These are phyloP conservation scores for Hypoxylon lenormandii DNA, from an alignment of 495 filamentous ascomycete species.

Conservation along the genomic window DNA sequence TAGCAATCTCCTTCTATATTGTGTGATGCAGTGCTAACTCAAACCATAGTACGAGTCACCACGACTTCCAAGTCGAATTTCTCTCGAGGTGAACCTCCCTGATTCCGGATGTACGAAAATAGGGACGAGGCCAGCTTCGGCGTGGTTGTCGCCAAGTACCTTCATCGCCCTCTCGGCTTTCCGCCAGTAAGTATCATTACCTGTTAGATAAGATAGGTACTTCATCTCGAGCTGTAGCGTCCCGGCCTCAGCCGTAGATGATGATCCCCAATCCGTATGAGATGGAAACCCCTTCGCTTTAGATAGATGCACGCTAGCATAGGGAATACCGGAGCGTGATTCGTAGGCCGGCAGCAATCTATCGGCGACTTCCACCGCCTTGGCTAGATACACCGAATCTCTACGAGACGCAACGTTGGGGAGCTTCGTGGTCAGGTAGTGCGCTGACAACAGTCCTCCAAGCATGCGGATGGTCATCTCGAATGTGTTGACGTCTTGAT, in stretches of 20 bases:
- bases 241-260: constrained; percentile 79
- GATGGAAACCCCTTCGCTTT: constrained; percentile 71
- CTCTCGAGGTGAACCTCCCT: constrained; percentile 74
- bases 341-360: constrained; percentile 78
- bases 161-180: constrained; percentile 79
- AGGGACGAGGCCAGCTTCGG: constrained; percentile 76
- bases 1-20: constrained; percentile 14
- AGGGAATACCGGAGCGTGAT: constrained; percentile 75
- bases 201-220: constrained; percentile 80
- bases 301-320: constrained; percentile 79
- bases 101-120: constrained; percentile 77
- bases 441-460: constrained; percentile 80
- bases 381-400: constrained; percentile 78
- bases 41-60: constrained; percentile 79
- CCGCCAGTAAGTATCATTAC: constrained; percentile 79
- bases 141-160: constrained; percentile 72
- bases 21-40: background rate
- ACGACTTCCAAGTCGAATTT: constrained; percentile 80
- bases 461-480: constrained; percentile 87
- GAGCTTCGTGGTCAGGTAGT: constrained; percentile 69
- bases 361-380: constrained; percentile 78
- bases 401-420: constrained; percentile 55
- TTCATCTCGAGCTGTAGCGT: constrained; percentile 86
- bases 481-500: constrained; percentile 83
- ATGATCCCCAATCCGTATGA: constrained; percentile 76